Evolutionary conservation across 345 rosid species (phyloP).

Genomic region (Viola odorata): DNA sequence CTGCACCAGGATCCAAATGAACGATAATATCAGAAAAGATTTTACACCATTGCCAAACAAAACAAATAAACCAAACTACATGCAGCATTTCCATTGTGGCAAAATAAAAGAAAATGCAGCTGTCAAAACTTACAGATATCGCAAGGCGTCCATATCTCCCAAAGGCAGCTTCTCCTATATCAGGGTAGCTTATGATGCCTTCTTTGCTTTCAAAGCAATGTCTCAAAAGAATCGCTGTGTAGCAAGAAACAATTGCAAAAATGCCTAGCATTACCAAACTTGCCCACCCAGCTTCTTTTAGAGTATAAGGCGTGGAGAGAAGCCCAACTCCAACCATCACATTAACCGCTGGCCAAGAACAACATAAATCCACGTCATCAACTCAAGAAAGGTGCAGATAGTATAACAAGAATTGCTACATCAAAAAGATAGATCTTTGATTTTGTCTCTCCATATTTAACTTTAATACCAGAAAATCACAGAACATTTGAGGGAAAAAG

Average conservation of each 20-base stretch:
- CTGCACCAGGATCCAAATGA: conserved; percentile 44
- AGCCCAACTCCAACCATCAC: conserved; percentile 94
- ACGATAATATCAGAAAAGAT: conserved; percentile 18
- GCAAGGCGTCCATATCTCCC: conserved; percentile 82
- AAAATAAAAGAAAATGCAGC: background rate
- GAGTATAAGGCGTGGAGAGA: conserved; percentile 74
- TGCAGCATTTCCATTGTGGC: background rate
- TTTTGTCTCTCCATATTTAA: background rate
- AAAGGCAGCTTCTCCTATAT: conserved; percentile 92
- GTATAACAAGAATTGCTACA: background rate
- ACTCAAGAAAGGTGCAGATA: background rate
- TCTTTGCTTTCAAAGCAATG: conserved; percentile 73
- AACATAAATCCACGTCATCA: background rate
- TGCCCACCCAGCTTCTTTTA: conserved; percentile 81
- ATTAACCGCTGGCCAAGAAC: conserved; percentile 50
- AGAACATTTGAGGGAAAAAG: background rate
- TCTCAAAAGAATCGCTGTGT: conserved; percentile 80
- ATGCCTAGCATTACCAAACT: conserved; percentile 50
- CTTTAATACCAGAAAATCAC: background rate
- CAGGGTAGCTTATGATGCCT: conserved; percentile 74
- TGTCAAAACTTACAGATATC: conserved; percentile 51
- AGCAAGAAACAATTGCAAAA: conserved; percentile 64
- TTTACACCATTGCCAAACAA: background rate
- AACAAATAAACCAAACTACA: background rate
- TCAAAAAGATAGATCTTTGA: background rate